Base-by-base conservation (phyloP, 1,139 yeast species). In the Hyphopichia fennica region DNA sequence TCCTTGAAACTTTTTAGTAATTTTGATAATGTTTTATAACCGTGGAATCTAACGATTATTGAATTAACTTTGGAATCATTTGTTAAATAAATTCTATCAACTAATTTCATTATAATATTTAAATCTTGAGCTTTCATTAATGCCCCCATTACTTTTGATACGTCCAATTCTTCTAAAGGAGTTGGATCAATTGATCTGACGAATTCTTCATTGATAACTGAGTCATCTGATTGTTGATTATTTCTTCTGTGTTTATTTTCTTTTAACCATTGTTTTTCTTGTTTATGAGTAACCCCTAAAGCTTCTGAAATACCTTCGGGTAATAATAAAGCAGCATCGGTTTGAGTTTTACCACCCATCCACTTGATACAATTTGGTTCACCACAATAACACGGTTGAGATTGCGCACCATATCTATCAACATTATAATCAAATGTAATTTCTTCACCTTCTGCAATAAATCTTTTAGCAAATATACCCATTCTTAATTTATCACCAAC, bases 331-430 rank as follows among this genome's bases (percentile, higher is more conserved):
- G 93, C 91, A 22, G 93, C 88, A 53, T 88, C 95, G 1, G 98
- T 90, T 67, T 93, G 98, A 2, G 96, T 90, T 63, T 90, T 91
- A 36, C 99, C 98, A 49, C 99, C 99, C 72, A 93, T 81, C 49
- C 87, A 83, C 27, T 96, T 96, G 37, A 89, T 76, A 75, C 99
- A 93, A 63, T 88, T 91, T 20, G 86, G 76, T 50, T 91, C 96
- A 2, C 96, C 97, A 68, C 99, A 93, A 64, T 87, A 87, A 64
- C 99, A 93, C 19, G 89, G 87, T 65, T 93, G 98, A 7, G 95
- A 90, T 48, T 83, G 84, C 1, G 97, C 95, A 22, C 99, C 99
- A 62, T 90, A 93, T 46, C 99, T 74, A 63, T 93, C 99, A 22
- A 93, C 98, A 58, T 93, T 93, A 63, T 93, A 93, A 64, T 93